Percentiles rank a stretch among this genome's conserved stretches.
Evolutionary conservation across 2,329 filamentous ascomycete species (phyloP).

Genomic region (Ceratocystis destructans): DNA sequence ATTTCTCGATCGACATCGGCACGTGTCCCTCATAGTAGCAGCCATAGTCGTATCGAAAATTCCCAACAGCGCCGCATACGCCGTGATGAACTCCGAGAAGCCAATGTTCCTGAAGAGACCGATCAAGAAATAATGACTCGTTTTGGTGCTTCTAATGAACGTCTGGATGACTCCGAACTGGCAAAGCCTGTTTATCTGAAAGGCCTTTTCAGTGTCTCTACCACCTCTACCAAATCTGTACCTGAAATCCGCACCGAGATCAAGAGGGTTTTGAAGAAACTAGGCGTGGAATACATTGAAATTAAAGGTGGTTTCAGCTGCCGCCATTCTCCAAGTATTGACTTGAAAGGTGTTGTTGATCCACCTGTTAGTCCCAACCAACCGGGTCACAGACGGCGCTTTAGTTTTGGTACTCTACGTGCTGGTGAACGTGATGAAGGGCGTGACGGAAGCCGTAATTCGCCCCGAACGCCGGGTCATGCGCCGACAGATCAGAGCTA

Average conservation of each 20-base stretch:
- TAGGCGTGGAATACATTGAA: slow-evolving; percentile 82
- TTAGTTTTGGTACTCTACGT: slow-evolving; percentile 63
- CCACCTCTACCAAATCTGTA: slow-evolving; percentile 83
- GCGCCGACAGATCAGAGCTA: slow-evolving; percentile 53
- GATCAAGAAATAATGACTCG: slow-evolving; percentile 55
- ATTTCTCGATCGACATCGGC: slow-evolving; percentile 49
- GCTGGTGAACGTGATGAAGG: slow-evolving; percentile 56
- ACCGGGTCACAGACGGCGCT: slow-evolving; percentile 56
- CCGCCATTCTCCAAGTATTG: slow-evolving; percentile 77
- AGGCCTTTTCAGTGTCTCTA: slow-evolving; percentile 92
- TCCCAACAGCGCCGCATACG: slow-evolving; percentile 73
- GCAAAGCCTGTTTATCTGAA: slow-evolving; percentile 93
- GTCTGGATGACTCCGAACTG: slow-evolving; percentile 56
- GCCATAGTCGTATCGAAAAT: slow-evolving; percentile 78
- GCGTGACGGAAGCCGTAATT: slow-evolving; percentile 39
- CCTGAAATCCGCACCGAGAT: slow-evolving; percentile 77
- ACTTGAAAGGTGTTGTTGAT: slow-evolving; percentile 60
- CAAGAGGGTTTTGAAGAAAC: slow-evolving; percentile 72
- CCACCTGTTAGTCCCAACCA: slow-evolving; percentile 39
- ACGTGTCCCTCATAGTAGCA: slow-evolving; percentile 68
- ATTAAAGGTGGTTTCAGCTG: slow-evolving; percentile 91
- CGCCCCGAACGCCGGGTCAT: slow-evolving; percentile 29
- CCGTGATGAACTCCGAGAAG: slow-evolving; percentile 52
- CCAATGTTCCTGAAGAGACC: slow-evolving; percentile 81
- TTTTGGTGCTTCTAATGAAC: slow-evolving; percentile 42